Conservation (phyloP, 1,284 basidiomycete species). For the Macrocystidia cucumis region DNA sequence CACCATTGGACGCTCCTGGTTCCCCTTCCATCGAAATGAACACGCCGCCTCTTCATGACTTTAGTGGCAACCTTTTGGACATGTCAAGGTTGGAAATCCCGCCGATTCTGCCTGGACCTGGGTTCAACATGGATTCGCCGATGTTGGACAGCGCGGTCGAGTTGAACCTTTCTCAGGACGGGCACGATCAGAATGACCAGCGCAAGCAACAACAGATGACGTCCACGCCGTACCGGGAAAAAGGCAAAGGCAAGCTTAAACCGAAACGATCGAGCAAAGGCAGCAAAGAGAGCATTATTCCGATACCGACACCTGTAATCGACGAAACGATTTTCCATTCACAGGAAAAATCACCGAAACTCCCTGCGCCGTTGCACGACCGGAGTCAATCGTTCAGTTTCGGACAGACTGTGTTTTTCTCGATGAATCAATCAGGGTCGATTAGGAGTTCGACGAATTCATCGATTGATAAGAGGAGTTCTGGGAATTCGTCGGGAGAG, state of each 20-base stretch:
- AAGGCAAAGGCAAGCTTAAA: slow-evolving; percentile 22
- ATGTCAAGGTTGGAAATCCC: slow-evolving; percentile 41
- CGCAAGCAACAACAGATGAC: slow-evolving; percentile 12
- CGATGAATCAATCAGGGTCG: slow-evolving; percentile 21
- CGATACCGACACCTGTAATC: slow-evolving; percentile 8
- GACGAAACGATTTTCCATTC: slow-evolving; percentile 32
- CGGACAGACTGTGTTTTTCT: slow-evolving; percentile 52
- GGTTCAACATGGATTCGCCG: slow-evolving; percentile 31
- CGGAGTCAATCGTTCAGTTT: slow-evolving; percentile 57
- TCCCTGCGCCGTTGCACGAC: slow-evolving; percentile 25
- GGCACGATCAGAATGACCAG: slow-evolving; percentile 8
- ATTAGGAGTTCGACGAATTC: slow-evolving; percentile 15
- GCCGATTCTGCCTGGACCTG: slow-evolving; percentile 25
- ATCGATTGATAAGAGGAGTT: slow-evolving; percentile 12
- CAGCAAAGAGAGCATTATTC: slow-evolving; percentile 9
- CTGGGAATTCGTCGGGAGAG: too few relatives aligned
- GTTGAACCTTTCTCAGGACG: slow-evolving; percentile 13
- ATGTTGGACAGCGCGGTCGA: slow-evolving; percentile 37
- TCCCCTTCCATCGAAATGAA: slow-evolving; percentile 16
- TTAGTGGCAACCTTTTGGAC: slow-evolving; percentile 41
- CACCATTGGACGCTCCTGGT: slow-evolving; percentile 18
- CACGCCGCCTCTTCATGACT: slow-evolving; percentile 22
- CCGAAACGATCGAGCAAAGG: slow-evolving; percentile 8
- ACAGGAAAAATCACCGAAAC: slow-evolving; percentile 24
- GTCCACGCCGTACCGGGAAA: slow-evolving; percentile 25